Evolutionary conservation across 148 eudicot species (phyloP).

Genomic region (Fallopia convolvulus): DNA sequence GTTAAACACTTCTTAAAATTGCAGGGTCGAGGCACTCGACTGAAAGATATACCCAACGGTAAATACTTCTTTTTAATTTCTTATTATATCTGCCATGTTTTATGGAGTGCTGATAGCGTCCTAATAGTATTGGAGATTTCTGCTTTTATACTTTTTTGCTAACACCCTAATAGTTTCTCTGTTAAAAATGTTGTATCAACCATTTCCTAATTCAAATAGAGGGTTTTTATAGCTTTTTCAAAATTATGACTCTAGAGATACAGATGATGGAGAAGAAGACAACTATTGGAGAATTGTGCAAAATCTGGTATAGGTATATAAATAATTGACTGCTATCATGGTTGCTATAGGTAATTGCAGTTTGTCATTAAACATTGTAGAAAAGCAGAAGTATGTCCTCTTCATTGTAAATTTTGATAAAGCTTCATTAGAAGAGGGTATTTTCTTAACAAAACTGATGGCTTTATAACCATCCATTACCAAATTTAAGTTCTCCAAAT

Average conservation of each 20-base stretch:
- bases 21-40: slow-evolving; percentile 85
- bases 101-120: not conserved
- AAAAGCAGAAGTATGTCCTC: not conserved
- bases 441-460: not conserved
- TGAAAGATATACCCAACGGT: slow-evolving; percentile 97
- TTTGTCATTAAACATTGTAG: not conserved
- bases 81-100: not conserved
- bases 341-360: not conserved
- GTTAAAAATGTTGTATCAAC: not conserved
- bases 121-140: not conserved
- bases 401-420: not conserved
- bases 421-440: not conserved
- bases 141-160: not conserved
- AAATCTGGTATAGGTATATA: not conserved
- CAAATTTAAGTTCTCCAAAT: not conserved
- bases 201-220: not conserved
- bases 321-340: not conserved
- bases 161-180: not conserved
- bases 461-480: not conserved
- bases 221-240: not conserved
- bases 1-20: slow-evolving; percentile 21
- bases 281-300: not conserved
- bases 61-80: not conserved
- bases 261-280: not conserved
- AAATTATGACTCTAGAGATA: not conserved